These are phyloP conservation scores for Colletotrichum higginsianum DNA, from an alignment of 2,329 filamentous ascomycete genomes.

Conservation along the genomic window DNA sequence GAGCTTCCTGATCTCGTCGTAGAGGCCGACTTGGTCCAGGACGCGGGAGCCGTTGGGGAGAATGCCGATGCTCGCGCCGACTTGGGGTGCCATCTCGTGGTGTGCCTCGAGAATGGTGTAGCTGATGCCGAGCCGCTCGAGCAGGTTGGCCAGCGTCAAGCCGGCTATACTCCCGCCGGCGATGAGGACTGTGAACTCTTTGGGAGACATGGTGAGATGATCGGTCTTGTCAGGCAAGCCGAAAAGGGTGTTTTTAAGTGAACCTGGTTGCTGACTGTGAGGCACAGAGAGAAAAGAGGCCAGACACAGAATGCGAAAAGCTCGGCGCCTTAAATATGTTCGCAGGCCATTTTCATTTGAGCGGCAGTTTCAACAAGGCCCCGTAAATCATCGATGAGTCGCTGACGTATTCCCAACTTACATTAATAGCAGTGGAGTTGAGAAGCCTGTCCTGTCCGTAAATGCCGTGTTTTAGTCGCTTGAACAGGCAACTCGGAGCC, in stretches of 20 bases:
- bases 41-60: constrained; percentile 59
- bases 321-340: not conserved
- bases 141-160: constrained; percentile 50
- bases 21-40: constrained; percentile 63
- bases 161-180: constrained; percentile 65
- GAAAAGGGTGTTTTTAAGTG: not conserved
- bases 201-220: not conserved
- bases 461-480: not conserved
- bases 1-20: constrained; percentile 41
- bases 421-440: not conserved
- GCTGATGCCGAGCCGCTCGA: constrained; percentile 62
- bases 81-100: constrained; percentile 57
- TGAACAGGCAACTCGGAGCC: not conserved
- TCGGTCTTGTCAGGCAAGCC: not conserved
- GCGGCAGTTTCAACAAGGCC: not conserved
- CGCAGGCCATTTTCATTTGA: not conserved
- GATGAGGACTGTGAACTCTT: constrained; percentile 59
- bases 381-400: not conserved
- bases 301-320: not conserved
- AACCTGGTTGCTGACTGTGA: not conserved
- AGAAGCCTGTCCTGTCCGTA: not conserved
- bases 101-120: constrained; percentile 64
- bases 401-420: not conserved
- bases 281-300: not conserved
- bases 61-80: constrained; percentile 64